Conservation (phyloP, 2,329 filamentous ascomycete species). For the Sclerotinia sclerotiorum region DNA sequence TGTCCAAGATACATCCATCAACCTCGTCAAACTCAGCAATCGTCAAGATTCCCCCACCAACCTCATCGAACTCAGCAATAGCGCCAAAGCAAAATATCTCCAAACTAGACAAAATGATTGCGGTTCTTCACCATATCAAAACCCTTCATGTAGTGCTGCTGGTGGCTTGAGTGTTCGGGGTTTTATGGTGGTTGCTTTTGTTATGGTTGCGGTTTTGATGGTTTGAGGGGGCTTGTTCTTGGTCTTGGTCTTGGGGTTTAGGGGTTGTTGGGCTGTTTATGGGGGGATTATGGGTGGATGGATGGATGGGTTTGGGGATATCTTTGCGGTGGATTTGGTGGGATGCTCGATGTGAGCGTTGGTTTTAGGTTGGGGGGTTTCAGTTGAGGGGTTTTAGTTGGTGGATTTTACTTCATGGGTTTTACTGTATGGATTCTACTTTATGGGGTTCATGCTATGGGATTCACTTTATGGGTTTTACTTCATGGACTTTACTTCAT, state of each 20-base stretch:
- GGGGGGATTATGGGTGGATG: not conserved
- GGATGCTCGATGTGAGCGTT: not conserved
- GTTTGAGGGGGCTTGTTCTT: not conserved
- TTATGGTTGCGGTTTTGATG: not conserved
- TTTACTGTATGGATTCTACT: too few species aligned
- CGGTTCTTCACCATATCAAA: constrained; percentile 12
- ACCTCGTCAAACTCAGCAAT: not conserved
- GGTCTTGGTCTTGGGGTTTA: not conserved
- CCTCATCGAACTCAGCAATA: not conserved
- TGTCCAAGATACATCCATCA: not conserved
- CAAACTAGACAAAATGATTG: constrained; percentile 7
- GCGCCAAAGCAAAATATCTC: not conserved
- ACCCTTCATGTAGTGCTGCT: not conserved
- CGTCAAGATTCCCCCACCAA: not conserved
- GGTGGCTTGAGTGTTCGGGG: not conserved
- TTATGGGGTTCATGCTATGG: too few species aligned
- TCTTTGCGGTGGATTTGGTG: not conserved
- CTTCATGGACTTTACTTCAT: too few species aligned
- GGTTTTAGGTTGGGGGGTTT: too few species aligned
- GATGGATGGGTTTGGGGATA: not conserved
- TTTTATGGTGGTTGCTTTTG: not conserved
- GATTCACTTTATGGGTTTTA: too few species aligned
- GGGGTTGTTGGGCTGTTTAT: not conserved
- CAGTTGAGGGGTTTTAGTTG: too few species aligned
- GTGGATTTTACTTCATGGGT: too few species aligned